phyloP scores from a whole-genome alignment of 2,329 filamentous ascomycete species.

The Paramyrothecium sp. region DNA sequence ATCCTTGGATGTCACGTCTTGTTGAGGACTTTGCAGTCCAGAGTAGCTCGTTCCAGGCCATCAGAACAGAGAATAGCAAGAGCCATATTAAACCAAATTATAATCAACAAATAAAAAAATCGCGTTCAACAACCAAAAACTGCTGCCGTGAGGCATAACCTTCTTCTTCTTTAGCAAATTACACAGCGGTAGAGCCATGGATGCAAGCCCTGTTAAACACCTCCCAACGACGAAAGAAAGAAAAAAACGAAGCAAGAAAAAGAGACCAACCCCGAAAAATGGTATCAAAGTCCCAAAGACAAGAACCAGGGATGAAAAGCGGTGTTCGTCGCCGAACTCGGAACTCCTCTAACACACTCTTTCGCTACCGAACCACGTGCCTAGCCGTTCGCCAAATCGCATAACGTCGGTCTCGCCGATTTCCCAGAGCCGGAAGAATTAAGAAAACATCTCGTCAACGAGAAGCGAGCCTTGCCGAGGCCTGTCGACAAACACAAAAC shows the following conservation, averaged over 20 bases:
- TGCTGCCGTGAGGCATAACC: background rate
- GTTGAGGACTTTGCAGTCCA: background rate
- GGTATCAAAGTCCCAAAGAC: background rate
- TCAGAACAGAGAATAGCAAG: background rate
- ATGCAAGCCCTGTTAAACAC: background rate
- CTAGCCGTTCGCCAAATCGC: background rate
- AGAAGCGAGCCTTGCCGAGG: conserved; percentile 5
- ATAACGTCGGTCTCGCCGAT: background rate
- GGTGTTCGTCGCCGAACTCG: background rate
- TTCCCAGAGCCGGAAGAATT: background rate
- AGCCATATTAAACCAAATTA: background rate
- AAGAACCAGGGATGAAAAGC: background rate
- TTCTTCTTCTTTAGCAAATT: background rate
- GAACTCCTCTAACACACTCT: background rate
- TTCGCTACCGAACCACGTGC: background rate
- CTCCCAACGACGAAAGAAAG: background rate
- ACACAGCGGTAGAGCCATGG: background rate
- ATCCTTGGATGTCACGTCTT: too few species aligned
- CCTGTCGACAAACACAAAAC: conserved; percentile 1
- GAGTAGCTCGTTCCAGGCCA: background rate
- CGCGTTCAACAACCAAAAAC: background rate
- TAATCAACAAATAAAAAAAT: background rate
- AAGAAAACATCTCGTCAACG: conserved; percentile 14
- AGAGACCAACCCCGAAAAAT: background rate
- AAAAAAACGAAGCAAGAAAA: too few species aligned